Evolutionary conservation across 73 alveolate genomes (phyloP), one percentile per base, ranked within the genome.

Genomic region (Breviolum minutum): DNA sequence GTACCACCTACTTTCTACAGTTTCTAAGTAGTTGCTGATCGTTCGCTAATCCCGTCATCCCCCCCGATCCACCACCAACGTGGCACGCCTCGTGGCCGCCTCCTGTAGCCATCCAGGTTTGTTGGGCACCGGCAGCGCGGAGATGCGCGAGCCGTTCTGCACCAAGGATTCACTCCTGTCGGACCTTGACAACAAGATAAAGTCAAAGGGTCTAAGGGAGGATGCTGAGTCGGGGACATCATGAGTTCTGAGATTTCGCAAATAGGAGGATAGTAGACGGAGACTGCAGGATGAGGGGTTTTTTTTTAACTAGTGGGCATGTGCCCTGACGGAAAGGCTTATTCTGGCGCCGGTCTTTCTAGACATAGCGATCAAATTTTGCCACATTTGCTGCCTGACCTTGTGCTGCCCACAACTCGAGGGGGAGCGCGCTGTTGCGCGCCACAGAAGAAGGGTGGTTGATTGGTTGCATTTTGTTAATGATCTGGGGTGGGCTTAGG

Each of bases 21-120:
- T 14, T 22, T 68, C 77, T 6, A 68, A 22, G 77, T 14, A 22
- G 77, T 14, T 68, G n/a, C n/a, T 68, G n/a, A 17, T 22, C 24
- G 2, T 2, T 14, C n/a, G 77, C 77, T 17, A 66, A 66, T 17
- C n/a, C 24, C 77, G 24, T 17, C 77, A 17, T 6, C 77, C 17
- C 8, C 77, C n/a, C 77, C 24, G 77, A 14, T 66, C 24, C n/a
- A 22, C 74, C 74, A 68, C 77, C 17, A 14, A 68, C 77, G 77
- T 17, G n/a, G 77, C 77, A 27, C 89, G 22, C 89, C 29, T 80
- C 29, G 70, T 80, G 70, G 89, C 89, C 19, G 89, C 89, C 30
- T 80, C 89, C 30, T 40, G 68, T 68, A 80, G 69, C 89, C 89
- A 80, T 8, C 89, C 89, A 40, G 69, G 70, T 68, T 48, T 30